Percentiles rank a stretch among this genome's conserved stretches.
phyloP scores from a whole-genome alignment of 2,329 filamentous ascomycete species.

The Emergomyces orientalis region DNA sequence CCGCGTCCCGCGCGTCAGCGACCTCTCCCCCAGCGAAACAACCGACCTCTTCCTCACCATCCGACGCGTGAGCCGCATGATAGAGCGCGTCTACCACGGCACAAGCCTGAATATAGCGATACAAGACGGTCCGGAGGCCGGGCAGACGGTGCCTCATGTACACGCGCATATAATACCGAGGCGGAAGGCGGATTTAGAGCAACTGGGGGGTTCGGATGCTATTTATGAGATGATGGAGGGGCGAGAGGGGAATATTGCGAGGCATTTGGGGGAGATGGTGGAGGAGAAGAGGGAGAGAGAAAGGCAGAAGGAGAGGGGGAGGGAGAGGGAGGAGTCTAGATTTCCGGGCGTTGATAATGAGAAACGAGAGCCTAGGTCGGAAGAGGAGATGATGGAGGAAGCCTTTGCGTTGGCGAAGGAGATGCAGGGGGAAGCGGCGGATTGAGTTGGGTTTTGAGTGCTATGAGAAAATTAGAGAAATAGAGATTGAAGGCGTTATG shows the following conservation, averaged over 20 bases:
- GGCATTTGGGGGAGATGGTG: conserved; percentile 54
- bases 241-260: conserved; percentile 74
- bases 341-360: conserved; percentile 66
- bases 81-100: conserved; percentile 53
- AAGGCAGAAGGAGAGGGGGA: conserved; percentile 60
- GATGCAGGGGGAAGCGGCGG: conserved; percentile 38
- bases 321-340: conserved; percentile 57
- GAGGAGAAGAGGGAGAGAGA: conserved; percentile 42
- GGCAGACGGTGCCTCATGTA: conserved; percentile 88
- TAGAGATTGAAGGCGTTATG: not conserved
- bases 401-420: conserved; percentile 56
- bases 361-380: conserved; percentile 54
- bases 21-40: conserved; percentile 64
- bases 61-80: conserved; percentile 68
- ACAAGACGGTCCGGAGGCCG: conserved; percentile 84
- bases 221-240: conserved; percentile 77
- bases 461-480: not conserved
- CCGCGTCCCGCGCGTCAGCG: conserved; percentile 61
- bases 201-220: conserved; percentile 54
- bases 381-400: conserved; percentile 71
- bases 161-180: conserved; percentile 88
- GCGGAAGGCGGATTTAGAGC: conserved; percentile 48
- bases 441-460: conserved; percentile 16
- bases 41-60: conserved; percentile 80
- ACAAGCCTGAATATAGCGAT: conserved; percentile 85